These are phyloP conservation scores for Colletotrichum truncatum DNA, from an alignment of 2,329 filamentous ascomycete genomes.

Conservation along the genomic window DNA sequence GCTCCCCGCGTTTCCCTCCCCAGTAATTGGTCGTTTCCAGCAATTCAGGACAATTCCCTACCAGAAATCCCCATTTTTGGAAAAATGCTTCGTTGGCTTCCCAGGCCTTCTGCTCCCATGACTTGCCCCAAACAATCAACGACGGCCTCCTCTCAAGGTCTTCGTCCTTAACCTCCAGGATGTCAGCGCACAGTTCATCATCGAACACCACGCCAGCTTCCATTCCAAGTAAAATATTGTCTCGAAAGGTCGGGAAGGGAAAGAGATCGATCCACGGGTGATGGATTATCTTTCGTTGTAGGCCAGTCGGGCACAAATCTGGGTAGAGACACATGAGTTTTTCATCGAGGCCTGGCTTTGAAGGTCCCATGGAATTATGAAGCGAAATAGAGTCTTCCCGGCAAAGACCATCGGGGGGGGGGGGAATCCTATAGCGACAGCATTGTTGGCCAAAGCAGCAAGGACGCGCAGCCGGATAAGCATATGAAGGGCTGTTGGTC, in stretches of 20 bases:
- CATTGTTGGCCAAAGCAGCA: constrained; percentile 23
- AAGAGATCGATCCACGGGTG: background rate
- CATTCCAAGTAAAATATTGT: background rate
- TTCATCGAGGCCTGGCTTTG: too few species aligned
- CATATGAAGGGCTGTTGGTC: background rate
- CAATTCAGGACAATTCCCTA: constrained; percentile 46
- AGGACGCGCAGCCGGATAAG: constrained; percentile 28
- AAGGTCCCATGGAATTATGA: background rate
- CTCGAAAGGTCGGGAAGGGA: background rate
- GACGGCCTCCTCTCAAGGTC: background rate
- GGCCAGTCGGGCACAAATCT: background rate
- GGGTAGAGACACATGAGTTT: too few species aligned
- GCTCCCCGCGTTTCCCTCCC: background rate
- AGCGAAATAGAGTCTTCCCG: background rate
- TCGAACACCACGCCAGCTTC: background rate
- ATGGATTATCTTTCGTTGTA: background rate
- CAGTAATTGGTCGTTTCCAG: constrained; percentile 44
- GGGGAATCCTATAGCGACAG: constrained; percentile 17
- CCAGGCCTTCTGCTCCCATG: constrained; percentile 52
- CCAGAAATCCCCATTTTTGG: constrained; percentile 52
- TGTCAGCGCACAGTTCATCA: background rate
- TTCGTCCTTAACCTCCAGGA: background rate
- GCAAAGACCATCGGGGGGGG: constrained; percentile 19
- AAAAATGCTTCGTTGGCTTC: constrained; percentile 55
- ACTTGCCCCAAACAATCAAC: background rate